Evolutionary conservation across 1,139 yeast genomes (phyloP).

Genomic region (Diutina catenulata): DNA sequence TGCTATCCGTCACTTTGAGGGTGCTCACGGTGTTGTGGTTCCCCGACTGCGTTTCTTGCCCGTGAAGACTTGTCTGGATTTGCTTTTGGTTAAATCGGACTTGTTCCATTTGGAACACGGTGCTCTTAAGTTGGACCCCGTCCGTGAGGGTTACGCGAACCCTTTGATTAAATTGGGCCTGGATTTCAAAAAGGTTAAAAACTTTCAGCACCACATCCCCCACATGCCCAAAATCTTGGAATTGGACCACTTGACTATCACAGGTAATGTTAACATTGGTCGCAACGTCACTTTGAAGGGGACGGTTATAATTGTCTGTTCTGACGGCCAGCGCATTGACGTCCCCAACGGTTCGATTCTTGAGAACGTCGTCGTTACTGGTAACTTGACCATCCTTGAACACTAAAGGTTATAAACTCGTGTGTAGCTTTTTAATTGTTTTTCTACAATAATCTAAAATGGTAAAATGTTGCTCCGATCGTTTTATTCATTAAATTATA

Average conservation of each 20-base stretch:
- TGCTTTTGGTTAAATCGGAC: conserved; percentile 92
- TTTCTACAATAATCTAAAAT: neutral
- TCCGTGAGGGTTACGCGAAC: conserved; percentile 77
- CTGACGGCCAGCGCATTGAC: conserved; percentile 93
- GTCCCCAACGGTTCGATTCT: conserved; percentile 92
- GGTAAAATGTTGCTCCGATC: too few species aligned
- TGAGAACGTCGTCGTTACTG: conserved; percentile 95
- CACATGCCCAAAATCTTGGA: conserved; percentile 95
- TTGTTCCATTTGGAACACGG: conserved; percentile 88
- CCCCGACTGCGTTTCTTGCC: conserved; percentile 98
- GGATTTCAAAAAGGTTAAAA: conserved; percentile 89
- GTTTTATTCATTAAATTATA: too few species aligned
- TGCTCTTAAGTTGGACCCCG: conserved; percentile 70
- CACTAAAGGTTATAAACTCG: conserved; percentile 36
- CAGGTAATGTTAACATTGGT: conserved; percentile 92
- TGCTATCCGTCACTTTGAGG: conserved; percentile 89
- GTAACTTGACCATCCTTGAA: conserved; percentile 89
- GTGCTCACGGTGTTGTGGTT: conserved; percentile 96
- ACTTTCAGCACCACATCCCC: conserved; percentile 81
- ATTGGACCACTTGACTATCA: conserved; percentile 91
- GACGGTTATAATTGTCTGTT: conserved; percentile 93
- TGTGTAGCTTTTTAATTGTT: neutral
- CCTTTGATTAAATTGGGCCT: conserved; percentile 95
- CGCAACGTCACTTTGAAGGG: conserved; percentile 88
- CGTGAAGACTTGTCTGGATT: conserved; percentile 92